A percentile compares a stretch with the other conserved stretches of the same genome.
Evolutionary conservation across 441 rosid genomes (phyloP).

Genomic region (Eutrema salsugineum): DNA sequence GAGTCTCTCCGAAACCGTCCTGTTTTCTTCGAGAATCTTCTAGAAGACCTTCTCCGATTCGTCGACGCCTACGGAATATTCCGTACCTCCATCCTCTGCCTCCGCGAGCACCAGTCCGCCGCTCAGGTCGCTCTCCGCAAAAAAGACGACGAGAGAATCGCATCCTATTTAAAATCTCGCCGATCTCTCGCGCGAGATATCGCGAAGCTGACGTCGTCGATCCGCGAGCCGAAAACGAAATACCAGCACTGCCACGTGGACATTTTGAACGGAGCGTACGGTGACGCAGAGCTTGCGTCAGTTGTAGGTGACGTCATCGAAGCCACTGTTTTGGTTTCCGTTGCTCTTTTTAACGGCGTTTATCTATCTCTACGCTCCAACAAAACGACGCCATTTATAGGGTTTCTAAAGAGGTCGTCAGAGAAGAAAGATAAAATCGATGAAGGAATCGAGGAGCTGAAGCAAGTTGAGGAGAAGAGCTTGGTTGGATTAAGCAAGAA

Average conservation of each 20-base stretch:
- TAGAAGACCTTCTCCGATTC: conserved; percentile 62
- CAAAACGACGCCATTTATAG: conserved; percentile 39
- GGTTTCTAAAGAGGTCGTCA: conserved; percentile 32
- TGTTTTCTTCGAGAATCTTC: conserved; percentile 60
- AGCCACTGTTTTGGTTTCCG: conserved; percentile 51
- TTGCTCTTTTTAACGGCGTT: conserved; percentile 53
- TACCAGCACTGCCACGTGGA: conserved; percentile 21
- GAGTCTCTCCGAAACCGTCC: conserved; percentile 51
- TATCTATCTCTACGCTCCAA: conserved; percentile 29
- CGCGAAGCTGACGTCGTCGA: conserved; percentile 39
- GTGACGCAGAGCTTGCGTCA: conserved; percentile 44
- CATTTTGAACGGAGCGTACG: conserved; percentile 14
- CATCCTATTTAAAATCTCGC: conserved; percentile 41
- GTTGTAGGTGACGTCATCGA: conserved; percentile 47
- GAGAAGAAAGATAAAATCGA: conserved; percentile 32
- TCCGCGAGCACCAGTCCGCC: conserved; percentile 65
- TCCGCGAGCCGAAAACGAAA: conserved; percentile 32
- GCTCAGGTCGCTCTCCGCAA: conserved; percentile 63
- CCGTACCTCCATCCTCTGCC: conserved; percentile 42
- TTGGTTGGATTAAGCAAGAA: conserved; percentile 53
- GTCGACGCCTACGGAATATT: conserved; percentile 79
- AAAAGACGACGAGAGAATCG: conserved; percentile 49
- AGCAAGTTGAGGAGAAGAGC: conserved; percentile 40
- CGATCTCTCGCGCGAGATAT: conserved; percentile 50
- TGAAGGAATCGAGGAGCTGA: conserved; percentile 54